These are phyloP conservation scores for Blastomyces parvus DNA, from an alignment of 2,329 filamentous ascomycete species.

Conservation along the genomic window DNA sequence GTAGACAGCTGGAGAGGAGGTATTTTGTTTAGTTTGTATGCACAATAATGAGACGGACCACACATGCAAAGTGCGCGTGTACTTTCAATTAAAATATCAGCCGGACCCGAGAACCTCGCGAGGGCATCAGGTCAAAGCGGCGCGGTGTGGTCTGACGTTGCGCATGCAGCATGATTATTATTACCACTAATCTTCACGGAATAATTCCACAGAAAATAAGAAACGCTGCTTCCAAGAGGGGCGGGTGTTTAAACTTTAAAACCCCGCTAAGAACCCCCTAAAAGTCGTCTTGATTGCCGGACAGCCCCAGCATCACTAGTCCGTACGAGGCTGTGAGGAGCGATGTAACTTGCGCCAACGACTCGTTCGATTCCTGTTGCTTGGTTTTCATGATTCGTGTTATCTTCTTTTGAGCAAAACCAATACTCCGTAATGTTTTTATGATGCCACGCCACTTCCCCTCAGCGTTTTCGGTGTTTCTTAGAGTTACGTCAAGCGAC, in stretches of 20 bases:
- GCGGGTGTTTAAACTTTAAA: not conserved
- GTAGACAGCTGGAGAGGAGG: not conserved
- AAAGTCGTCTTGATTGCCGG: not conserved
- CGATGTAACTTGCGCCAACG: not conserved
- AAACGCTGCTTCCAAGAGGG: too few species aligned
- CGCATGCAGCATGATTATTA: too few species aligned
- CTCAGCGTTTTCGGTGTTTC: not conserved
- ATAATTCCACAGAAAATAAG: too few species aligned
- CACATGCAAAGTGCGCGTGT: too few species aligned
- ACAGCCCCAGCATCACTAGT: not conserved
- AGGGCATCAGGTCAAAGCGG: not conserved
- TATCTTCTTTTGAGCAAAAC: too few species aligned
- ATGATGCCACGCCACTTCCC: not conserved
- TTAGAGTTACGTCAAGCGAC: not conserved
- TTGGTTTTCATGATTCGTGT: not conserved
- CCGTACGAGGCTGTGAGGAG: not conserved
- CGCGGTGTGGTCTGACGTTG: not conserved
- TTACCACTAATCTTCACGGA: too few species aligned
- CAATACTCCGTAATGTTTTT: too few species aligned
- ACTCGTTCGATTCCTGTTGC: not conserved
- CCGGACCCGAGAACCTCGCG: not conserved
- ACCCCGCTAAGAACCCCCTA: not conserved
- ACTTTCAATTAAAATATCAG: not conserved
- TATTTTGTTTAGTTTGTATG: too few species aligned
- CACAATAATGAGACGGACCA: too few species aligned